A percentile compares a stretch with the other conserved stretches of the same genome.
These are phyloP conservation scores for Solanum sejunctum DNA, from an alignment of 257 asterid genomes.

Conservation along the genomic window DNA sequence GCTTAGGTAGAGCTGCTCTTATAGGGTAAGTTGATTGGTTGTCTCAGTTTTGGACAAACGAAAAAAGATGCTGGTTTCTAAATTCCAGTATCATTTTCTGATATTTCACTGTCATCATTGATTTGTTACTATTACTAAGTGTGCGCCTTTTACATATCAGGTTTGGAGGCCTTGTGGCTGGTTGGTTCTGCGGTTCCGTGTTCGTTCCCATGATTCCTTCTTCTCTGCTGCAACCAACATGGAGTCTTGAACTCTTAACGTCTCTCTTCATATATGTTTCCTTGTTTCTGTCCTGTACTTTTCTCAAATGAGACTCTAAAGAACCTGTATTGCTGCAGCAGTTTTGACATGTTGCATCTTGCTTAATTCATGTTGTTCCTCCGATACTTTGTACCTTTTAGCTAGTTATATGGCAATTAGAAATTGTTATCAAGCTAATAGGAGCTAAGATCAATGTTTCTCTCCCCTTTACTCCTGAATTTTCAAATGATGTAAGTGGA, in stretches of 20 bases:
- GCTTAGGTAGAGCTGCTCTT: slow-evolving; percentile 63
- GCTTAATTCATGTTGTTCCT: neutral
- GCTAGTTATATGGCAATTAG: neutral
- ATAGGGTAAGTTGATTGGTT: slow-evolving; percentile 51
- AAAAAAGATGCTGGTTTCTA: neutral
- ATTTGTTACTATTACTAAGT: neutral
- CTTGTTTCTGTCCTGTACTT: slow-evolving; percentile 76
- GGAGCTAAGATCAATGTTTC: neutral
- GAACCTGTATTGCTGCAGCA: neutral
- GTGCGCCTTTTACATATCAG: slow-evolving; percentile 24
- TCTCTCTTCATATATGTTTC: slow-evolving; percentile 65
- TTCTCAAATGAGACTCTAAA: slow-evolving; percentile 46
- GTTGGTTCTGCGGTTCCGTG: slow-evolving; percentile 79
- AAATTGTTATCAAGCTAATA: neutral
- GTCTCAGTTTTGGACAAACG: neutral
- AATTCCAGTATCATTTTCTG: neutral
- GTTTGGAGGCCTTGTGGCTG: slow-evolving; percentile 70
- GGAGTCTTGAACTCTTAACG: slow-evolving; percentile 86
- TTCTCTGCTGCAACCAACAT: slow-evolving; percentile 65
- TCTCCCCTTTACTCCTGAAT: neutral
- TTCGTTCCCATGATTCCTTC: slow-evolving; percentile 62
- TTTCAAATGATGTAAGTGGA: neutral
- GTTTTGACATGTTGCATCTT: neutral
- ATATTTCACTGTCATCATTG: neutral
- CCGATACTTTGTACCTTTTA: neutral